A percentile compares a stretch with the other conserved stretches of the same genome.
These are phyloP conservation scores for Wickerhamomyces pijperi DNA, from an alignment of 805 yeast genomes.

Conservation along the genomic window DNA sequence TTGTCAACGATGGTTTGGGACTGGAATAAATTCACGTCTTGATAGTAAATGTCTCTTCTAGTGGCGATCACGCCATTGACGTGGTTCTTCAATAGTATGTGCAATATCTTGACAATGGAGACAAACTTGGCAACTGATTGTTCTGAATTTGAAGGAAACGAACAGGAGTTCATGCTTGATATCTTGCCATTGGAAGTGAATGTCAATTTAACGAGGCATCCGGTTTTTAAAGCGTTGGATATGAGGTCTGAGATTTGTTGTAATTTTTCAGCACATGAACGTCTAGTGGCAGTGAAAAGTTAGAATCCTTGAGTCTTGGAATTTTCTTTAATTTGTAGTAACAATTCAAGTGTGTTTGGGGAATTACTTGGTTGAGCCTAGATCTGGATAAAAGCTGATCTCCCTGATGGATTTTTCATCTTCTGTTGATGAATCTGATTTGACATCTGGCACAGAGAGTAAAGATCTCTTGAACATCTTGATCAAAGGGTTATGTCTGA, in stretches of 20 bases:
- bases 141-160: conserved; percentile 9
- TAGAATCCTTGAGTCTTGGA: neutral
- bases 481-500: no score
- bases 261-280: neutral
- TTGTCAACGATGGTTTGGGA: conserved; percentile 32
- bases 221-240: neutral
- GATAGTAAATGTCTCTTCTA: conserved; percentile 51
- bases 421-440: neutral
- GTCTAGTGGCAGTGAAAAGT: neutral
- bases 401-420: neutral
- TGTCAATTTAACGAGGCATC: neutral
- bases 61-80: conserved; percentile 17
- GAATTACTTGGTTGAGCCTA: neutral
- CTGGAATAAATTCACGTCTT: conserved; percentile 43
- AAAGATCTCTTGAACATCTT: neutral
- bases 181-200: neutral
- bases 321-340: no score
- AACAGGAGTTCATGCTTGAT: conserved; percentile 1
- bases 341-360: no score
- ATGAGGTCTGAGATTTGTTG: neutral
- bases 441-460: neutral
- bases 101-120: conserved; percentile 6
- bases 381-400: neutral
- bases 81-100: conserved; percentile 11
- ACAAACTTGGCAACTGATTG: conserved; percentile 6